Base-by-base conservation (phyloP, 768 basidiomycete genomes). In the Hericium erinaceus region DNA sequence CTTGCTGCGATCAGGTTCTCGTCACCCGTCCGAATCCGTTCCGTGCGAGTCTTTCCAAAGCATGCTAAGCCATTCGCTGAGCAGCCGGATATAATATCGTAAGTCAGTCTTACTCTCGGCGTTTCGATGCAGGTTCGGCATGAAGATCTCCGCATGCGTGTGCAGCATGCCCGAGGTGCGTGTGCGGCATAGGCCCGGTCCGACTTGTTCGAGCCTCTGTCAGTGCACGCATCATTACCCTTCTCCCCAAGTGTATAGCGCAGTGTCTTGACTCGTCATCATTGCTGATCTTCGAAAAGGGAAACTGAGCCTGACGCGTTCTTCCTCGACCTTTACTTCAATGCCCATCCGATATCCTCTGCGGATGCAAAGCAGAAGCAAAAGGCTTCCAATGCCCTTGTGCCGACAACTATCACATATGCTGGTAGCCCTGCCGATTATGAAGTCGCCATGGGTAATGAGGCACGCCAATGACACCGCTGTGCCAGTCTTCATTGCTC, bases 1-100 rank as follows among this genome's bases (percentile, higher is more conserved):
- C 68, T 90, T 18, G 84, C 86, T 28, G 87, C 89, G 1, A 72
- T 91, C 39, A 80, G 88, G n/a, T 91, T 89, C 66, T 69, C 80
- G 0, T 75, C 77, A 0, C 83, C 87, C 0, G 80, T 90, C 18
- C 81, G 80, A 57, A 77, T 92, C n/a, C 77, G 80, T 2, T 80
- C 79, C 0, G 77, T 92, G 57, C 75, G 80, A 52, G 76, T 92
- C 58, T 89, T 87, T 65, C 85, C 87, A n/a, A 80, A 79, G 4
- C 80, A 79, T 57, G 73, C 77, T 0, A 75, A 70, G 39, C 88
- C 87, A 11, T 92, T 92, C 65, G 68, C 71, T 13, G 72, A 80
- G 57, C 76, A 74, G 54, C 81, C 82, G 0, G 81, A 85, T 12
- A 72, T 85, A 53, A 69, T 85, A 63, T 83, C 85, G 87, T 87